Evolutionary conservation across 2,329 filamentous ascomycete species (phyloP).

Genomic region (Torrubiella hemipterigena): DNA sequence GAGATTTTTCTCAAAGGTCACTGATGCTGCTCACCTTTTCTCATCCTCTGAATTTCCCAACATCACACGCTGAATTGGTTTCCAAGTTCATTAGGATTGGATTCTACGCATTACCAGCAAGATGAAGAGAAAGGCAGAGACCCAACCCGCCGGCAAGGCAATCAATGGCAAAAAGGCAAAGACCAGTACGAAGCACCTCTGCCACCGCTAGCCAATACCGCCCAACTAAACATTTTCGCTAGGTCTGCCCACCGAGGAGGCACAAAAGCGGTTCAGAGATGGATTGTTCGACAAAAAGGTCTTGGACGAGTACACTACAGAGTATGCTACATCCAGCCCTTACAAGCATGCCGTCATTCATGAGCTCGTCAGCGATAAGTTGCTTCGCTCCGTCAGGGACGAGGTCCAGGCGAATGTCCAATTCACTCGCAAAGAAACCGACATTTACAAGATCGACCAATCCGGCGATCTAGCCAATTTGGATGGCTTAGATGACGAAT

Average conservation of each 20-base stretch:
- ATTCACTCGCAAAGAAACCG: constrained; percentile 97
- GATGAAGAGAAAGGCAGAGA: background rate
- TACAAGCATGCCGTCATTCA: constrained; percentile 93
- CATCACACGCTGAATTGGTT: no score
- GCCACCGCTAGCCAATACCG: background rate
- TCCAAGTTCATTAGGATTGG: no score
- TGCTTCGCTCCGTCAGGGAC: constrained; percentile 74
- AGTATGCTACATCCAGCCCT: constrained; percentile 52
- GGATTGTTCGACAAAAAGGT: constrained; percentile 52
- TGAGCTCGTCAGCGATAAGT: constrained; percentile 62
- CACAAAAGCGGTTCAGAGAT: constrained; percentile 48
- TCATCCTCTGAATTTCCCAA: no score
- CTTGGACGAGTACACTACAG: constrained; percentile 44
- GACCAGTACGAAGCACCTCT: background rate
- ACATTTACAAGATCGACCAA: constrained; percentile 99
- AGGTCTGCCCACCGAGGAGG: constrained; percentile 37
- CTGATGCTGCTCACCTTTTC: no score
- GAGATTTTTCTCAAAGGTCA: no score
- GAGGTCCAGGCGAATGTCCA: constrained; percentile 86
- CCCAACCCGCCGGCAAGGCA: background rate
- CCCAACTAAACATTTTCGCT: background rate
- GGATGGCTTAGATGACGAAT: constrained; percentile 80
- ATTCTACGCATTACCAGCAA: no score
- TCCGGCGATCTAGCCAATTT: constrained; percentile 95
- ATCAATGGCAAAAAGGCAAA: background rate